Evolutionary conservation across 441 rosid species (phyloP).

Genomic region (Pelargonium cotyledonis): DNA sequence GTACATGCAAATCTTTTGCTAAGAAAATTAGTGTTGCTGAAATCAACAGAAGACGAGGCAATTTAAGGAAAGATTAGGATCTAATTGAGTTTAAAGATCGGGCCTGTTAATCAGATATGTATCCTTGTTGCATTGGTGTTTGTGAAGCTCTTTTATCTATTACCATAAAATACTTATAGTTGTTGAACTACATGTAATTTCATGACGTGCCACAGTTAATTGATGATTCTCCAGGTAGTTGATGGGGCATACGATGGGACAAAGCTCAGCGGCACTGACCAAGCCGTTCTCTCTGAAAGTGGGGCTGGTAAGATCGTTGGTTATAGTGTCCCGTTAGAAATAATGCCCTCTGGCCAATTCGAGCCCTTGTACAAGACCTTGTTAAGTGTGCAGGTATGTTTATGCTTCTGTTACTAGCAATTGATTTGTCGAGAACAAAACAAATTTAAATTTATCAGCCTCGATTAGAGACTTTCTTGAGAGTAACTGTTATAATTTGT

Average conservation of each 20-base stretch:
- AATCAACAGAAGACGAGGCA: not conserved
- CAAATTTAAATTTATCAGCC: not conserved
- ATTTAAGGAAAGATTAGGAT: too few species aligned
- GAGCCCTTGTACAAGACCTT: conserved; percentile 86
- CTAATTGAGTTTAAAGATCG: too few species aligned
- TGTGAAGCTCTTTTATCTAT: not conserved
- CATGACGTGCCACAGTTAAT: not conserved
- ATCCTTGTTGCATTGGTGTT: not conserved
- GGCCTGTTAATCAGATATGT: too few species aligned
- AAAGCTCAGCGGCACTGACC: conserved; percentile 52
- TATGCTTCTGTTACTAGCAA: not conserved
- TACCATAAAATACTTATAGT: not conserved
- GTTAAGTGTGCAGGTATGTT: conserved; percentile 64
- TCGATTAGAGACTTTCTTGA: not conserved
- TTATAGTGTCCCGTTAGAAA: conserved; percentile 70
- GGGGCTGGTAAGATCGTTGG: conserved; percentile 46
- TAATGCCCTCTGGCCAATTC: conserved; percentile 88
- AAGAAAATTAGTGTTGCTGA: not conserved
- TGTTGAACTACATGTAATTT: conserved; percentile 5
- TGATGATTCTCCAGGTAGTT: conserved; percentile 43
- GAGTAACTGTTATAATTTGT: not conserved
- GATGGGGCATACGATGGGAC: conserved; percentile 80
- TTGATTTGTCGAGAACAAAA: not conserved
- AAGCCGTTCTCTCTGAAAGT: conserved; percentile 63
- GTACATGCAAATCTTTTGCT: not conserved